phyloP scores from a whole-genome alignment of 805 yeast species.

The Saturnispora sekii region DNA sequence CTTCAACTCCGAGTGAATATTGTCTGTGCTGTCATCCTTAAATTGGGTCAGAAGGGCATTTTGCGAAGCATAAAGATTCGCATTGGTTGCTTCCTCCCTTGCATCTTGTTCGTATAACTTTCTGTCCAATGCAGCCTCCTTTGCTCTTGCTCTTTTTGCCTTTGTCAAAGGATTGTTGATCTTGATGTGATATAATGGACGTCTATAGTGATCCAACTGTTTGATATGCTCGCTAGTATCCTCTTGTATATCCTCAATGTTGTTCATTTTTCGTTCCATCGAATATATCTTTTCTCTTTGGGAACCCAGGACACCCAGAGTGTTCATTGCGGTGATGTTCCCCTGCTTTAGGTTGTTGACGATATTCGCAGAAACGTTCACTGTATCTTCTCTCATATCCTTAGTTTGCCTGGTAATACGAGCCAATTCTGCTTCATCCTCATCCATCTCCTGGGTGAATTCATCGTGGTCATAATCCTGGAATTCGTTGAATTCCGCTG shows the following conservation, averaged over 20 bases:
- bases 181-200: conserved; percentile 73
- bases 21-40: conserved; percentile 23
- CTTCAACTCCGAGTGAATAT: conserved; percentile 22
- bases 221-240: conserved; percentile 76
- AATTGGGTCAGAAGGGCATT: conserved; percentile 36
- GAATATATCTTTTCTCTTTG: conserved; percentile 80
- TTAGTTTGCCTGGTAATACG: conserved; percentile 76
- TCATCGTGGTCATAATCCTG: conserved; percentile 21
- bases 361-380: conserved; percentile 78
- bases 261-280: conserved; percentile 51
- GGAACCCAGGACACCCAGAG: conserved; percentile 87
- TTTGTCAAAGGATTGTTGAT: conserved; percentile 85
- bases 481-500: conserved; percentile 10
- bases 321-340: conserved; percentile 65
- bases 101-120: conserved; percentile 29
- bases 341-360: conserved; percentile 63
- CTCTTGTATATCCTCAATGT: conserved; percentile 59
- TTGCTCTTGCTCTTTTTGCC: conserved; percentile 60
- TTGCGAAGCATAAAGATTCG: conserved; percentile 21
- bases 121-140: conserved; percentile 58
- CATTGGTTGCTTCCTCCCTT: conserved; percentile 21
- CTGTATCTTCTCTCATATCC: conserved; percentile 55
- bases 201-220: conserved; percentile 67
- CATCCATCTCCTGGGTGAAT: conserved; percentile 50
- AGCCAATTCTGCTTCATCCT: conserved; percentile 79